Conservation (phyloP, 345 rosid species). For the Microcos paniculata region DNA sequence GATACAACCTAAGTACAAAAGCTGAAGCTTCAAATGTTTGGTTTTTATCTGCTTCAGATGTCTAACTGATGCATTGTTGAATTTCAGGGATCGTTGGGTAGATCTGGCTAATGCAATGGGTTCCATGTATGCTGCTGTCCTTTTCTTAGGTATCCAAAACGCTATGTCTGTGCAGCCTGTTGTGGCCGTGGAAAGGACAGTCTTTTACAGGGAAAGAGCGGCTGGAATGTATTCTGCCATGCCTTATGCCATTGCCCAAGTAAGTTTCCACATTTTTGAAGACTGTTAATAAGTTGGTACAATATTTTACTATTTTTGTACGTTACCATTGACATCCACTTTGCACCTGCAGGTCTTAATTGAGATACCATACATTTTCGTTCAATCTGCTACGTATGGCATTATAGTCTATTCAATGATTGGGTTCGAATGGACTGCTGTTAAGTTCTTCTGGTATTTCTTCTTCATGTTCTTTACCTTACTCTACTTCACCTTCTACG, state of each 20-base stretch:
- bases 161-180: conserved; percentile 57
- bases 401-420: conserved; percentile 60
- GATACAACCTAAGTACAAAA: conserved; percentile 5
- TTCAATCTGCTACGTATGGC: conserved; percentile 46
- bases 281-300: background rate
- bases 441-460: conserved; percentile 61
- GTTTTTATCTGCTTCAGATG: background rate
- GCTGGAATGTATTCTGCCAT: conserved; percentile 83
- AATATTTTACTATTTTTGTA: background rate
- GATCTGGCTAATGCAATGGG: conserved; percentile 72
- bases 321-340: background rate
- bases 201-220: conserved; percentile 75
- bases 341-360: conserved; percentile 39
- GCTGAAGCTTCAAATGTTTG: background rate
- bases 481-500: conserved; percentile 64
- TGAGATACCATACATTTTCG: conserved; percentile 58
- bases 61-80: background rate
- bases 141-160: conserved; percentile 71
- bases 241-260: conserved; percentile 71
- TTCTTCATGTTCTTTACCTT: conserved; percentile 59
- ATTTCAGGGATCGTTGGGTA: conserved; percentile 37
- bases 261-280: background rate
- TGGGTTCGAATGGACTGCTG: conserved; percentile 54
- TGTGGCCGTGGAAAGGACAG: conserved; percentile 70
- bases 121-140: conserved; percentile 69